Base-by-base conservation (phyloP, 2,329 filamentous ascomycete species). In the Aspergillus glaucus region DNA sequence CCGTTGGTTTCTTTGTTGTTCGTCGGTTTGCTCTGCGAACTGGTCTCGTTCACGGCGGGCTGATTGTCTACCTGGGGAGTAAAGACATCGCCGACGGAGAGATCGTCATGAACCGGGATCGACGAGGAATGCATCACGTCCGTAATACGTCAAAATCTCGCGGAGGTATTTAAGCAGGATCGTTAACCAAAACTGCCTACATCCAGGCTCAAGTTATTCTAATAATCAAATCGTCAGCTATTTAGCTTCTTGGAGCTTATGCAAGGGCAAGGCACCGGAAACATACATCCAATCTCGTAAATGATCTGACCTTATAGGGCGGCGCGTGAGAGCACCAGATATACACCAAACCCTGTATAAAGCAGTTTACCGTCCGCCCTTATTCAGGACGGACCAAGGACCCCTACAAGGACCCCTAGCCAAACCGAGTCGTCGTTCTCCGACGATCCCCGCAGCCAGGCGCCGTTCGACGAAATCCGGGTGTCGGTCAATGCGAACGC, bases 341-440 rank as follows among this genome's bases (percentile, higher is more conserved):
- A 30, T 30, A 30, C 10, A 12, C 26, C 26, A 30, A 12, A 12
- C 26, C 26, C 26, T 12, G 26, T 30, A 30, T 30, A 30, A 40
- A 60, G 60, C 53, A 60, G 66, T 63, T 75, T 74, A 74, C 70
- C 71, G 73, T 75, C 73, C 73, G 73, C 69, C 72, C 71, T 71
- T 68, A 52, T 69, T 74, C 71, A 75, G 71, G 73, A 75, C 73
- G 73, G 73, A 76, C 72, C 66, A 58, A 64, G 60, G 59, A 69
- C 72, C 72, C 66, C 67, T 74, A 74, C 59, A 58, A 64, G 60
- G 59, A 69, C 72, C 72, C 66, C 67, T 74, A 74, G 59, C 69
- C 73, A 75, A 59, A 67, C 59, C 65, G 71, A 65, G 55, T 65
- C 60, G 61, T 61, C 56, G 46, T 57, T 52, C 26, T 30, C 26